These are phyloP conservation scores for Colletotrichum sublineola DNA, from an alignment of 2,329 filamentous ascomycete species.

Conservation along the genomic window DNA sequence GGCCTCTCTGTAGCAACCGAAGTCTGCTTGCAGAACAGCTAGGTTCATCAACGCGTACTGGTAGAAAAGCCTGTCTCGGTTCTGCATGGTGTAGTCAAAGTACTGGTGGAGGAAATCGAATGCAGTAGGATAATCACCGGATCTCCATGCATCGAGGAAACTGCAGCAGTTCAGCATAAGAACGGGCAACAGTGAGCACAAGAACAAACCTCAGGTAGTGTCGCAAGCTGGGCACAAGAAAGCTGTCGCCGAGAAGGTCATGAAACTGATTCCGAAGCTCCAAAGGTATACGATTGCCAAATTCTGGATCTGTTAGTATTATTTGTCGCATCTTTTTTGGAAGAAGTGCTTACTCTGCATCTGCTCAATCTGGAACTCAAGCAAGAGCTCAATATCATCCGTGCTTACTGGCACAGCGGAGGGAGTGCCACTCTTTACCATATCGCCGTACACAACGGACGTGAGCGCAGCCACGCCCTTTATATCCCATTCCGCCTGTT, in stretches of 20 bases:
- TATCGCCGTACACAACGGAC: slow-evolving; percentile 65
- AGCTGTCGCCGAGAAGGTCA: slow-evolving; percentile 75
- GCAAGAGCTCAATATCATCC: slow-evolving; percentile 82
- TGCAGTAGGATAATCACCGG: slow-evolving; percentile 89
- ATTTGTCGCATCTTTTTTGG: neutral
- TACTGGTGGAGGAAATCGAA: slow-evolving; percentile 95
- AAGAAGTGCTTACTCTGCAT: slow-evolving; percentile 76
- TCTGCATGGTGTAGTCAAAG: slow-evolving; percentile 96
- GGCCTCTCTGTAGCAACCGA: slow-evolving; percentile 90
- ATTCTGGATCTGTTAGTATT: slow-evolving; percentile 60
- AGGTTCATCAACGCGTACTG: slow-evolving; percentile 96
- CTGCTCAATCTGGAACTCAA: slow-evolving; percentile 90
- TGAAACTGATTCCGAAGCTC: slow-evolving; percentile 80
- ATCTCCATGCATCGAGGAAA: slow-evolving; percentile 92
- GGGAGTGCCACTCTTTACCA: slow-evolving; percentile 59
- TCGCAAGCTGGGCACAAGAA: slow-evolving; percentile 77
- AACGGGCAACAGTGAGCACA: neutral
- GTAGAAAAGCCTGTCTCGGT: slow-evolving; percentile 85
- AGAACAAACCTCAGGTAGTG: slow-evolving; percentile 77
- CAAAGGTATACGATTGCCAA: slow-evolving; percentile 82
- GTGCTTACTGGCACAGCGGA: slow-evolving; percentile 71
- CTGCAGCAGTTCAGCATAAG: slow-evolving; percentile 55
- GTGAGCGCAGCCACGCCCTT: slow-evolving; percentile 60
- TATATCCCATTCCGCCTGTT: slow-evolving; percentile 63
- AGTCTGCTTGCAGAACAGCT: slow-evolving; percentile 93